Conservation (phyloP, 2,329 filamentous ascomycete species). For the Epichloe hybrida region DNA sequence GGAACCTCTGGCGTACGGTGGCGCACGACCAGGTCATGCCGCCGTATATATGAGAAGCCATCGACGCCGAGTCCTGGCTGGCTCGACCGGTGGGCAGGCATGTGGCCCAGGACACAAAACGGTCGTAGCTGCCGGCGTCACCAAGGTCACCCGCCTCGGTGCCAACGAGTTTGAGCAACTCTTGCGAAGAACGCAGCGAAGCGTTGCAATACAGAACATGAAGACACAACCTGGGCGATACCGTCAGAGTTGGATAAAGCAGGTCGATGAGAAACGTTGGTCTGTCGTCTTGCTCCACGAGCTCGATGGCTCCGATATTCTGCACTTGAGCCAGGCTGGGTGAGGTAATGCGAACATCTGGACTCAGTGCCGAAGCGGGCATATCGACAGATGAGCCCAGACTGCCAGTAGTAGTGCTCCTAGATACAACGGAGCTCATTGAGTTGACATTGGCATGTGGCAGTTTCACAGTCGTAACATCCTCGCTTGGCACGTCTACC, state of each 20-base stretch:
- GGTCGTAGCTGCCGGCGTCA: slow-evolving; percentile 35
- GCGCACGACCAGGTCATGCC: slow-evolving; percentile 57
- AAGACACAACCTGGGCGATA: slow-evolving; percentile 33
- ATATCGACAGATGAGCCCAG: slow-evolving; percentile 40
- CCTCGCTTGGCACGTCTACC: slow-evolving; percentile 26
- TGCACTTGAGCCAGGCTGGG: slow-evolving; percentile 38
- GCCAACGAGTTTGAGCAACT: slow-evolving; percentile 42
- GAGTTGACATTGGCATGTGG: slow-evolving; percentile 38
- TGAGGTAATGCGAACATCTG: slow-evolving; percentile 33
- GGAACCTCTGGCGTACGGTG: slow-evolving; percentile 53
- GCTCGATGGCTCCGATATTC: slow-evolving; percentile 53
- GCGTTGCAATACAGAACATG: slow-evolving; percentile 56
- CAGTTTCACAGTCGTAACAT: slow-evolving; percentile 40
- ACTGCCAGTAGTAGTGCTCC: slow-evolving; percentile 39
- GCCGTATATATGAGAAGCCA: slow-evolving; percentile 46
- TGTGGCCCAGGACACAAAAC: slow-evolving; percentile 59
- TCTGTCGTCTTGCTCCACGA: slow-evolving; percentile 63
- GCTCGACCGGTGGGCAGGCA: slow-evolving; percentile 39
- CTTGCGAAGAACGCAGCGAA: slow-evolving; percentile 44
- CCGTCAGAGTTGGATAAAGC: slow-evolving; percentile 40
- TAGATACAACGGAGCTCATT: slow-evolving; percentile 32
- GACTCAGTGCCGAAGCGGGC: slow-evolving; percentile 35
- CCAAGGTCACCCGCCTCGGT: slow-evolving; percentile 31
- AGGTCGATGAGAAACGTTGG: slow-evolving; percentile 67
- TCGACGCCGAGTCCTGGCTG: slow-evolving; percentile 32